phyloP scores from a whole-genome alignment of 2,329 filamentous ascomycete species.

The Apiospora phragmitis region DNA sequence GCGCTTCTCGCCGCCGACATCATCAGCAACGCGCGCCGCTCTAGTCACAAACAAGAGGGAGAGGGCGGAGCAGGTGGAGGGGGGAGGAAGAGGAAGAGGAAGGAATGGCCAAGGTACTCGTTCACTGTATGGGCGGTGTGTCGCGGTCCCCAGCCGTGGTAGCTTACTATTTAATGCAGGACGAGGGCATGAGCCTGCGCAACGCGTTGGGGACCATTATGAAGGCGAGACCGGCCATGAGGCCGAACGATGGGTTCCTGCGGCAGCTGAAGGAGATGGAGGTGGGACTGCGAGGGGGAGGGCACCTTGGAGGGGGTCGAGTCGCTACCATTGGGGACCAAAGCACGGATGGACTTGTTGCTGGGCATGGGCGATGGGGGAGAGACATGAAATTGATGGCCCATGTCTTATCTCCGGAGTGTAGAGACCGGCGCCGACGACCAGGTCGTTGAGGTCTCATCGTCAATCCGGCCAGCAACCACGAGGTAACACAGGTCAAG shows the following conservation, averaged over 20 bases:
- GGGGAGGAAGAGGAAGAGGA: neutral
- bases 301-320: constrained; percentile 2
- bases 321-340: neutral
- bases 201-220: neutral
- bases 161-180: constrained; percentile 5
- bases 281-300: neutral
- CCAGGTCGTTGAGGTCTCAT: neutral
- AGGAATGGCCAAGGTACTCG: neutral
- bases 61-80: neutral
- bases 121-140: constrained; percentile 10
- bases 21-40: neutral
- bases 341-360: neutral
- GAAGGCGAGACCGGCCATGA: neutral
- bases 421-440: neutral
- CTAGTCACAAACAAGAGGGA: neutral
- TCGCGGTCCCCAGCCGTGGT: constrained; percentile 3
- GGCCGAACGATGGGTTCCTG: constrained; percentile 12
- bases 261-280: constrained; percentile 10
- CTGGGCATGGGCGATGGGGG: neutral
- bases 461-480: no score
- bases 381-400: neutral
- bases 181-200: constrained; percentile 9
- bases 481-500: no score
- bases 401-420: neutral
- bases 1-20: constrained; percentile 2